Evolutionary conservation across 1,284 basidiomycete species (phyloP), one percentile per base, ranked within the genome.

Genomic region (Phellopilus nigrolimitatus): DNA sequence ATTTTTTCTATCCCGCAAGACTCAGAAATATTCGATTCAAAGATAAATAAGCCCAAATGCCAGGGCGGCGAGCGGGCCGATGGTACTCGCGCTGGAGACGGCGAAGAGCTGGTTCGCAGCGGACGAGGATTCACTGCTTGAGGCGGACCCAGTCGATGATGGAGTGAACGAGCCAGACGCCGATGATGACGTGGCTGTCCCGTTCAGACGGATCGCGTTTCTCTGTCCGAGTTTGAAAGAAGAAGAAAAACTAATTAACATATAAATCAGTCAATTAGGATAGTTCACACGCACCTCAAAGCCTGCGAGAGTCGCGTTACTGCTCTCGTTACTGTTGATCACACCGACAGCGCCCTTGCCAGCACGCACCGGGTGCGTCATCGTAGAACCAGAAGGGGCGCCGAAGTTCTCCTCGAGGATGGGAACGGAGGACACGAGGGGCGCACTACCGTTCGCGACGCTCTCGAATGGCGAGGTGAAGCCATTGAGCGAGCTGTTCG

Each of bases 311-410:
- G 79, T 80, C 66, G 76, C 66, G 8, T 62, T 66, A 37, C 68
- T 71, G 31, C 67, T 69, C 34, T 72, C 71, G 56, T 82, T 78
- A 51, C 68, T 57, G 60, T 84, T 83, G 57, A 83, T 79, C 2
- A 66, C 80, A 44, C 80, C 81, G 31, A 83, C 80, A 25, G 78
- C 80, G 45, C 80, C 81, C 45, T 70, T 52, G 2, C 67, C 71
- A 62, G n/a, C 81, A 84, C 30, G 57, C 51, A 10, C 56, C 56
- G 13, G 73, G 75, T 57, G 71, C 72, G 51, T 59, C 61, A 64
- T 84, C 81, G 63, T 67, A 84, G 64, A 79, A 82, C 80, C 80
- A 84, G 41, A 81, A 69, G 17, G 79, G 75, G 58, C 60, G 57
- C 71, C 71, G 39, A 65, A 63, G 57, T 75, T 71, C 39, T 64